Base-by-base conservation (phyloP, 495 filamentous ascomycete genomes). In the Talaromyces wortmannii region DNA sequence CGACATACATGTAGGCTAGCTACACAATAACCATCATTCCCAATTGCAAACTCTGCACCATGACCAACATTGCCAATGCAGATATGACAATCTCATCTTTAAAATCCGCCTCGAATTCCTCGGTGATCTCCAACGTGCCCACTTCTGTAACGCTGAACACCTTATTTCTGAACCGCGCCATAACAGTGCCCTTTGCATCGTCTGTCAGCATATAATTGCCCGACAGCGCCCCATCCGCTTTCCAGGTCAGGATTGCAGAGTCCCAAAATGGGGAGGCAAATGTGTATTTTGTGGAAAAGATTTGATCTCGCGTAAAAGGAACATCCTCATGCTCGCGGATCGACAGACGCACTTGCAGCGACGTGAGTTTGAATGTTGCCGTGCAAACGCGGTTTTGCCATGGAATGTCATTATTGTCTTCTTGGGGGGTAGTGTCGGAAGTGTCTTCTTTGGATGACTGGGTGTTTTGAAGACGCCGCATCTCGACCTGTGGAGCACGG, bases 131-230 rank as follows among this genome's bases (percentile, higher is more conserved):
- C 12, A 57, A 53, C 40, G 55, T 44, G 0, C 55, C 55, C 4
- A 57, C 55, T 13, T 53, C 48, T 15, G 30, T 16, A 23, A 18
- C 52, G 10, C 48, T 52, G 33, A 57, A 57, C 12, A 53, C 7
- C n/a, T 13, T n/a, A 17, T 57, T 57, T 32, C 49, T 48, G 23
- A 57, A 57, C 15, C 55, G 48, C 17, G 40, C 31, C 16, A 57
- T 2, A 11, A 57, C 55, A 11, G 11, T n/a, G 18, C 48, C 36
- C 7, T 45, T 40, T 2, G 23, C 4, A 48, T 31, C 48, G 13
- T 40, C 36, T 8, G 31, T 40, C 18, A 57, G 48, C 33, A 52
- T 17, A 50, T 43, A 57, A 45, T 57, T 44, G 6, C 55, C 55
- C 8, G 49, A 31, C 17, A 52, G n/a, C 3, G 23, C 48, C 15